phyloP scores from a whole-genome alignment of 345 rosid species.

The Gossypium anomalum region DNA sequence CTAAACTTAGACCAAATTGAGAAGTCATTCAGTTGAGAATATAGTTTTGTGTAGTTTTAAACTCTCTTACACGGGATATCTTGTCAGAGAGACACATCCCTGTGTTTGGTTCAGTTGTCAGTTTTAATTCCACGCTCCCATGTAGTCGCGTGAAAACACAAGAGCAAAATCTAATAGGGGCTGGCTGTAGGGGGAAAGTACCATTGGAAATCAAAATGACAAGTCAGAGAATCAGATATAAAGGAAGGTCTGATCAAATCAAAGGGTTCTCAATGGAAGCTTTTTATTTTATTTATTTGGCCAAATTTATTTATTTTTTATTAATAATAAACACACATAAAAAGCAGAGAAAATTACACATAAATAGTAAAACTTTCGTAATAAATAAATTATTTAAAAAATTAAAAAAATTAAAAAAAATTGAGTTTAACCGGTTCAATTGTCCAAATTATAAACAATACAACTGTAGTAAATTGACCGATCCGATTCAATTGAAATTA shows the following conservation, averaged over 20 bases:
- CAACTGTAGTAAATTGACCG: accelerated
- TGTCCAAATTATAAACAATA: too few species aligned
- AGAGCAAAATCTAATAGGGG: not conserved
- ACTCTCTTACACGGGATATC: conserved; percentile 1
- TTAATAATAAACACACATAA: too few species aligned
- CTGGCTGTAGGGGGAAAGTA: not conserved
- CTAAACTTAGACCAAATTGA: not conserved
- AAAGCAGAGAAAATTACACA: not conserved
- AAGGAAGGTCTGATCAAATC: conserved; percentile 13
- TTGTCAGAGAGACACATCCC: conserved; percentile 9
- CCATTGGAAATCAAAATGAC: conserved; percentile 7
- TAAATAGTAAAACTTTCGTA: not conserved
- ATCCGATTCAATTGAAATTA: too few species aligned
- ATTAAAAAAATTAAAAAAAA: too few species aligned
- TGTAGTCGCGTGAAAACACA: not conserved
- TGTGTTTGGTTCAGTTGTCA: not conserved
- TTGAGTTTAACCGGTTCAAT: too few species aligned
- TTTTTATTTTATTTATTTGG: too few species aligned
- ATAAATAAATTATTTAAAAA: too few species aligned
- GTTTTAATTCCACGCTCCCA: not conserved
- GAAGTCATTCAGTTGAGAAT: not conserved
- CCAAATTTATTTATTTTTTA: too few species aligned
- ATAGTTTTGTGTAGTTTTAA: not conserved
- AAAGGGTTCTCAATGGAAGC: not conserved
- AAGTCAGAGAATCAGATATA: not conserved